Conservation (phyloP, 1,139 yeast genomes). For the Yamadazyma epiphylla region DNA sequence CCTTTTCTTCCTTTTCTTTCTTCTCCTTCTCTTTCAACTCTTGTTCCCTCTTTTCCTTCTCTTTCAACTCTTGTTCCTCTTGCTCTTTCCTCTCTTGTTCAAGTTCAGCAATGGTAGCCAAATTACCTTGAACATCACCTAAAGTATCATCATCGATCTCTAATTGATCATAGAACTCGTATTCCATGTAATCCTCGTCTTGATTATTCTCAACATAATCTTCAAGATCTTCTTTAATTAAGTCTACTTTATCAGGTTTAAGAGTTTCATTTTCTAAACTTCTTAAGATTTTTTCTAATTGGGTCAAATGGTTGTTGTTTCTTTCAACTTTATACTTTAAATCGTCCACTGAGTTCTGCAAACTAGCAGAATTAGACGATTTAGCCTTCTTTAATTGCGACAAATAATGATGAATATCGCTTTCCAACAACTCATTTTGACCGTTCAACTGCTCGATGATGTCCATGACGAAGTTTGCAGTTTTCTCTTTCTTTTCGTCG, state of each 20-base stretch:
- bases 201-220: constrained; percentile 94
- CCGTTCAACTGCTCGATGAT: constrained; percentile 79
- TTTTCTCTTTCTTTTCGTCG: constrained; percentile 72
- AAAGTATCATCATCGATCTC: constrained; percentile 59
- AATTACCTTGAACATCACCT: constrained; percentile 21
- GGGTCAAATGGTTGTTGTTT: constrained; percentile 74
- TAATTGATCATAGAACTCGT: constrained; percentile 85
- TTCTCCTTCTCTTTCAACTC: constrained; percentile 3
- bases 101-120: constrained; percentile 6
- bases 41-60: constrained; percentile 5
- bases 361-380: constrained; percentile 23
- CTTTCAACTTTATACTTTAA: constrained; percentile 65
- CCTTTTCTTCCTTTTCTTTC: constrained; percentile 4
- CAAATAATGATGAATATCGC: constrained; percentile 60
- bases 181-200: constrained; percentile 94
- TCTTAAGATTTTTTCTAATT: constrained; percentile 74
- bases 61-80: constrained; percentile 6
- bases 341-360: constrained; percentile 56
- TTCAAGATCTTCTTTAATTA: constrained; percentile 83
- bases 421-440: constrained; percentile 78
- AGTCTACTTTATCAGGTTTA: constrained; percentile 77
- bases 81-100: constrained; percentile 10
- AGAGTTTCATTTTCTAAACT: constrained; percentile 79
- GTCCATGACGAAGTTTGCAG: constrained; percentile 66
- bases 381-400: constrained; percentile 51